Evolutionary conservation across 257 asterid species (phyloP).

Genomic region (Nicotiana noctiflora): DNA sequence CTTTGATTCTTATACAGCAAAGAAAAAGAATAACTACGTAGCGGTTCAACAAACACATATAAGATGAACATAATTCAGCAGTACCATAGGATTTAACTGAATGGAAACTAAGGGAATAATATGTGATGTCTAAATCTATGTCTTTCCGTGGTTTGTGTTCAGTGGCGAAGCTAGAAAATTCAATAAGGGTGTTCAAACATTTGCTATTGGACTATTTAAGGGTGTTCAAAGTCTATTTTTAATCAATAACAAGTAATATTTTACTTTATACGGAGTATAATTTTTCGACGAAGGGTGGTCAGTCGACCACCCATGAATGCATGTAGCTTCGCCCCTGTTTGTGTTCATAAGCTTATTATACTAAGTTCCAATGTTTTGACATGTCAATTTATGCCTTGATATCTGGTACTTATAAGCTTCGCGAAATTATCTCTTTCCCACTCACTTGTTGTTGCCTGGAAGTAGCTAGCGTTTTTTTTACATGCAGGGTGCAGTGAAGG

Average conservation of each 20-base stretch:
- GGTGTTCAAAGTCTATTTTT: too few species aligned
- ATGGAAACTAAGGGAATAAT: not conserved
- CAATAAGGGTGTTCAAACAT: too few species aligned
- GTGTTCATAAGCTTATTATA: not conserved
- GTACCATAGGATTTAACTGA: not conserved
- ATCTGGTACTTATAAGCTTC: not conserved
- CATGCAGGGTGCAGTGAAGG: conserved; percentile 77
- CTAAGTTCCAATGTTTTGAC: not conserved
- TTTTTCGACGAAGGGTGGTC: too few species aligned
- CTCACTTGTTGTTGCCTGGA: not conserved
- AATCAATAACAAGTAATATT: too few species aligned
- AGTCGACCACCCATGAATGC: too few species aligned
- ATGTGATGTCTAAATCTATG: not conserved
- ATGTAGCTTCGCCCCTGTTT: too few species aligned
- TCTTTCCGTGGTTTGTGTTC: not conserved
- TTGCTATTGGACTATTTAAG: too few species aligned
- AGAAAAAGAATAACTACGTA: not conserved
- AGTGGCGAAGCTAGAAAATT: too few species aligned
- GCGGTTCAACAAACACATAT: not conserved
- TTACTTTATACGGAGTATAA: too few species aligned
- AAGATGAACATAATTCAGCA: not conserved
- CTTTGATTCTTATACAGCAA: not conserved
- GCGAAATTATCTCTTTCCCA: not conserved
- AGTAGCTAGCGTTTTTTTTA: not conserved
- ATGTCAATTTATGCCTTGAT: not conserved